A percentile compares a stretch with the other conserved stretches of the same genome.
These are phyloP conservation scores for Leccinum disarticulatum DNA, from an alignment of 768 basidiomycete genomes.

Conservation along the genomic window DNA sequence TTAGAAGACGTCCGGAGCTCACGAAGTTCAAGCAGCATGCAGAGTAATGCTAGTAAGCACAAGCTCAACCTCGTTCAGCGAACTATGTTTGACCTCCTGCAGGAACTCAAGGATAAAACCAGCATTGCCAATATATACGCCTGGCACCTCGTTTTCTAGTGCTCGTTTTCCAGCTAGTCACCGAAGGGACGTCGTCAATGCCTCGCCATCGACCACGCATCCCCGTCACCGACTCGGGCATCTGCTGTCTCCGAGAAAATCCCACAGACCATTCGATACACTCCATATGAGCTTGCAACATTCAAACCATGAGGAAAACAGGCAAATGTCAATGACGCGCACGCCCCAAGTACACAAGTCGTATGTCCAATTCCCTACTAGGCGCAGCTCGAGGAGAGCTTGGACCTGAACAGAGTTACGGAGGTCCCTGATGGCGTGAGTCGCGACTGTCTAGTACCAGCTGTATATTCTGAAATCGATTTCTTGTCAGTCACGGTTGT, in stretches of 20 bases:
- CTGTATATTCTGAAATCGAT: neutral
- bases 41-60: slow-evolving; percentile 30
- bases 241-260: slow-evolving; percentile 7
- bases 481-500: slow-evolving; percentile 18
- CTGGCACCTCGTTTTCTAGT: slow-evolving; percentile 2
- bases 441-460: neutral
- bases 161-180: slow-evolving; percentile 12
- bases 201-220: slow-evolving; percentile 6
- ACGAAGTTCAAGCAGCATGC: slow-evolving; percentile 33
- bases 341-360: slow-evolving; percentile 36
- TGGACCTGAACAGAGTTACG: slow-evolving; percentile 39
- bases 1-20: slow-evolving; percentile 29
- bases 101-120: slow-evolving; percentile 38
- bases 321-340: slow-evolving; percentile 43
- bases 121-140: neutral
- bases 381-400: slow-evolving; percentile 20
- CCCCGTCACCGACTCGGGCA: slow-evolving; percentile 1
- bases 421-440: slow-evolving; percentile 24
- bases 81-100: slow-evolving; percentile 39
- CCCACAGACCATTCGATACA: slow-evolving; percentile 2
- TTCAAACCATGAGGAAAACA: slow-evolving; percentile 25
- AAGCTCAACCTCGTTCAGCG: slow-evolving; percentile 33
- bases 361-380: slow-evolving; percentile 36
- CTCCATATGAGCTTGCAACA: slow-evolving; percentile 1
- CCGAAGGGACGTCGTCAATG: slow-evolving; percentile 14